Conservation (phyloP, 371 early-diverging fungal genomes). For the Circinella minor region DNA sequence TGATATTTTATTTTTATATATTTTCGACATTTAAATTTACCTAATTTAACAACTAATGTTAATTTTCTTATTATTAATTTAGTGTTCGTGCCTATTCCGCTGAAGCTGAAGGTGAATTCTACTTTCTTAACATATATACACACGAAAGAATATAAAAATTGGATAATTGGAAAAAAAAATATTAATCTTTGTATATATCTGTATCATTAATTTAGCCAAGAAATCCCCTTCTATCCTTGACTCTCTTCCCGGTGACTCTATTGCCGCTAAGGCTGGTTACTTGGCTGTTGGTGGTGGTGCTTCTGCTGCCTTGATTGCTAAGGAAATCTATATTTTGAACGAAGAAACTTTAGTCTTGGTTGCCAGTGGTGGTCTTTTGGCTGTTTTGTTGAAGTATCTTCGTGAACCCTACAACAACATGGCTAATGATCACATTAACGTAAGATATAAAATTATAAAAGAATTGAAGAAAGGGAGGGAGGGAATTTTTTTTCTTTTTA, state of each 20-base stretch:
- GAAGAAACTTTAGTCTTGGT: conserved; percentile 90
- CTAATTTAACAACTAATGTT: not conserved
- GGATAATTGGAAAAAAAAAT: not conserved
- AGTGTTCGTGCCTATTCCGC: conserved; percentile 49
- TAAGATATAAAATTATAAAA: conserved; percentile 27
- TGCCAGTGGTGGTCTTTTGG: conserved; percentile 76
- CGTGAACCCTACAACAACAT: conserved; percentile 89
- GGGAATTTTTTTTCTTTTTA: not conserved
- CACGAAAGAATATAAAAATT: not conserved
- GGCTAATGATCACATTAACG: conserved; percentile 81
- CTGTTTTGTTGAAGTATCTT: conserved; percentile 74
- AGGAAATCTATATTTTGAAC: conserved; percentile 96
- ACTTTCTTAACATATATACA: too few relatives aligned
- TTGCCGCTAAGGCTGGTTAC: conserved; percentile 90
- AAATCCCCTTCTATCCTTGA: conserved; percentile 85
- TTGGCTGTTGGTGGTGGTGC: conserved; percentile 84
- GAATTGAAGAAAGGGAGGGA: not conserved
- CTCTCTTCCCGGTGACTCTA: conserved; percentile 87
- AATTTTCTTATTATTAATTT: not conserved
- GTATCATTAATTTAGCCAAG: conserved; percentile 41
- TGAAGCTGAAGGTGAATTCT: conserved; percentile 34
- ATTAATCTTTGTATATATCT: not conserved
- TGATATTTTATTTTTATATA: not conserved
- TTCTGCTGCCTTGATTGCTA: conserved; percentile 88
- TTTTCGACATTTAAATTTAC: not conserved